Conservation (phyloP, 208 protist genomes). For the Histomonas meleagridis region DNA sequence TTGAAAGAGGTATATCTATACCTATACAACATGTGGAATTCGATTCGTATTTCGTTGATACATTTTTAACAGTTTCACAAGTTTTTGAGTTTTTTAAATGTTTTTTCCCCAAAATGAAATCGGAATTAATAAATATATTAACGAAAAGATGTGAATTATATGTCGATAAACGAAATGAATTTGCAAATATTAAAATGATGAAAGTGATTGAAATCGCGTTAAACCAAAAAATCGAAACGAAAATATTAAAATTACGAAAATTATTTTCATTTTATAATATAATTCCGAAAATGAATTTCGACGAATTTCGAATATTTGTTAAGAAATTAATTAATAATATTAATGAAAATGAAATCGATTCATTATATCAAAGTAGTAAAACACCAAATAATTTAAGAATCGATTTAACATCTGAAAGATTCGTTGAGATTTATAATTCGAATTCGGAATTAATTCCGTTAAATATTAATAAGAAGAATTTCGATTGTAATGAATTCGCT, state of each 20-base stretch:
- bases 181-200: background rate
- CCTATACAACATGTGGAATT: background rate
- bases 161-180: background rate
- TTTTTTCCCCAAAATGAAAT: background rate
- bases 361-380: background rate
- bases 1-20: background rate
- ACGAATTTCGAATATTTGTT: background rate
- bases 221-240: background rate
- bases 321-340: slow-evolving; percentile 3
- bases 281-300: background rate
- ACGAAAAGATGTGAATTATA: background rate
- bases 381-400: background rate
- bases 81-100: background rate
- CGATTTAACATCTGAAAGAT: background rate
- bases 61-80: background rate
- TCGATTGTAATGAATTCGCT: background rate
- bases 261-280: background rate
- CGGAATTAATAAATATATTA: background rate
- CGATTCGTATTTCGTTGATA: background rate
- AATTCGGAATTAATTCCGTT: background rate
- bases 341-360: background rate
- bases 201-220: background rate
- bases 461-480: background rate
- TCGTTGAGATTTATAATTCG: background rate
- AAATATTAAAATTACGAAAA: background rate